Conservation (phyloP, 1,139 yeast species). For the Yamadazyma sp. region DNA sequence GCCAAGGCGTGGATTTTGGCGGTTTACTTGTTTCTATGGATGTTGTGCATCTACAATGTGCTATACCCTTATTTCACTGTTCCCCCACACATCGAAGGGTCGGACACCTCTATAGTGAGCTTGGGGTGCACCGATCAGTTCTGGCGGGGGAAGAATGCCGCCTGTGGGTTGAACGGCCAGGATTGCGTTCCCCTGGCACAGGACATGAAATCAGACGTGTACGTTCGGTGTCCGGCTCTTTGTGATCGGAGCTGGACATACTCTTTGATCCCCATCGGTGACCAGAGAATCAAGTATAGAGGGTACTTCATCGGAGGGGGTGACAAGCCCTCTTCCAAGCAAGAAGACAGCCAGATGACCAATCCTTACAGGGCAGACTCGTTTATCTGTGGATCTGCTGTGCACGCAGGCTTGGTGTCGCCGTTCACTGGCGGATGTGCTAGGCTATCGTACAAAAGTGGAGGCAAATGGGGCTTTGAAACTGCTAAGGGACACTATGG, state of each 20-base stretch:
- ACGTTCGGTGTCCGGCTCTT: constrained; percentile 83
- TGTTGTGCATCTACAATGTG: constrained; percentile 26
- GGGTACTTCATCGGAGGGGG: constrained; percentile 83
- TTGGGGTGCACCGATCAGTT: constrained; percentile 46
- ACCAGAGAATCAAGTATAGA: constrained; percentile 62
- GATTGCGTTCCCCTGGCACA: constrained; percentile 49
- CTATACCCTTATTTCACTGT: constrained; percentile 40
- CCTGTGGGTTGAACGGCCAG: constrained; percentile 72
- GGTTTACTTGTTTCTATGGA: constrained; percentile 40
- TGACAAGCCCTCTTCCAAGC: constrained; percentile 6
- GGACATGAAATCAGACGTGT: constrained; percentile 40
- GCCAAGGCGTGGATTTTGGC: constrained; percentile 31
- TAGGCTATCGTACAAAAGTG: constrained; percentile 53
- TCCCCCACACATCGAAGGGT: constrained; percentile 23
- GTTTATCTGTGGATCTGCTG: constrained; percentile 86
- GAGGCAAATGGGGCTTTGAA: constrained; percentile 50
- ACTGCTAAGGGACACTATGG: constrained; percentile 47
- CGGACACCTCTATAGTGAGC: constrained; percentile 19
- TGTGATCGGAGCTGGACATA: constrained; percentile 81
- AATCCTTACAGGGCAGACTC: constrained; percentile 84
- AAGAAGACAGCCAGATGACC: constrained; percentile 16
- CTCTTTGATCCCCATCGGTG: constrained; percentile 77
- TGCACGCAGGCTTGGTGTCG: constrained; percentile 79
- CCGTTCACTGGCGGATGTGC: constrained; percentile 84
- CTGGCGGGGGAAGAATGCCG: constrained; percentile 76